Evolutionary conservation across 768 basidiomycete species (phyloP).

Genomic region (Hebeloma cylindrosporum): DNA sequence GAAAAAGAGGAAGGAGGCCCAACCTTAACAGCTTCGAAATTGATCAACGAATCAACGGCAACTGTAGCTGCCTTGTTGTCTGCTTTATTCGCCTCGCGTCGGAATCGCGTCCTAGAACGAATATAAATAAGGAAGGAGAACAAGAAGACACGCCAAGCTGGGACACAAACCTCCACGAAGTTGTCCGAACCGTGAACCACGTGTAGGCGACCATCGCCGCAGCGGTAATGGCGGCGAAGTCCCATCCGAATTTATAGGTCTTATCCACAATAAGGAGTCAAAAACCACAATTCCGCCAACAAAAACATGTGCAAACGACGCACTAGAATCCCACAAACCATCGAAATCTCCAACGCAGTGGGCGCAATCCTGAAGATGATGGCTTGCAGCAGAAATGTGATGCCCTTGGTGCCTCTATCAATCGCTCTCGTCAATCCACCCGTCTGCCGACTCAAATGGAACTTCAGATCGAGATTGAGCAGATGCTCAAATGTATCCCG

Average conservation of each 20-base stretch:
- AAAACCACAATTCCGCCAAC: background rate
- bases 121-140: background rate
- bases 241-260: constrained; percentile 98
- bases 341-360: constrained; percentile 91
- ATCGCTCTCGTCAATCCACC: constrained; percentile 96
- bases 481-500: constrained; percentile 95
- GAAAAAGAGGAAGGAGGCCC: background rate
- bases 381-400: constrained; percentile 91
- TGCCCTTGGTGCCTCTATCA: constrained; percentile 98
- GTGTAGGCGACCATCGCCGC: constrained; percentile 87
- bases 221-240: constrained; percentile 90
- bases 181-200: constrained; percentile 96
- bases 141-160: background rate
- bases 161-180: constrained; percentile 87
- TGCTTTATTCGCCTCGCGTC: constrained; percentile 91
- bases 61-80: constrained; percentile 95
- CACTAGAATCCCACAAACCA: constrained; percentile 97
- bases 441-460: constrained; percentile 91
- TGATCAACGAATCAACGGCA: constrained; percentile 94
- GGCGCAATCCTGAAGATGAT: constrained; percentile 94
- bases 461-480: constrained; percentile 85
- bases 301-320: constrained; percentile 23
- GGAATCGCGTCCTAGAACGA: constrained; percentile 75
- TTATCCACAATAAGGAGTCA: constrained; percentile 27
- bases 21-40: constrained; percentile 97